Base-by-base conservation (phyloP, 2,329 filamentous ascomycete genomes). In the Phialophora macrospora region DNA sequence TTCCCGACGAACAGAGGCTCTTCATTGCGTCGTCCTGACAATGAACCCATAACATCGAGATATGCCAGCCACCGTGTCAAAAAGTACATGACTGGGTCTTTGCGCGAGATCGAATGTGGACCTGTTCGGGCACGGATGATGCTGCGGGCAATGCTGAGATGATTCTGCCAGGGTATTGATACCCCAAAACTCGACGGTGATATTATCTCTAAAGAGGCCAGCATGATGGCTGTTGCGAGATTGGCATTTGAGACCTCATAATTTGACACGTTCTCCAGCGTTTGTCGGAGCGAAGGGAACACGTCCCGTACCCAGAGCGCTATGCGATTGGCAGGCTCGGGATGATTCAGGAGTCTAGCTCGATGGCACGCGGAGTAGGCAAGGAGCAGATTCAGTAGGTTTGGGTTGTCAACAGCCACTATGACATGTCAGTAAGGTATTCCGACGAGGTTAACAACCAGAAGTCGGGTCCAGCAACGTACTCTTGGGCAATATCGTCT, bases 331-430 rank as follows among this genome's bases (percentile, higher is more conserved):
- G 84, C 85, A 5, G 92, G 92, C 74, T 94, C 91, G 0, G 85
- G 84, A 68, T 94, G 90, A 34, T 85, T 84, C 22, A 95, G 80
- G 34, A 94, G 84, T 52, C 89, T 86, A 9, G 92, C 90, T 63
- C 91, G 86, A 75, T 96, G 92, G 30, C 88, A 91, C n/a, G 92
- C 92, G 71, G 90, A 92, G 76, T 93, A 96, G 22, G 92, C 89
- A 26, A 96, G 83, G 55, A 95, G 81, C 34, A 96, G 80, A 70
- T 91, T 90, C 60, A 96, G 82, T 0, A 96, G 83, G 72, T 92
- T 89, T 2, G 72, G 69, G 59, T 75, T 74, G 65, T 76, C 74
- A 56, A 81, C 75, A 5, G 80, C 80, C 80, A 82, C 79, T 81
- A 26, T 32, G 77, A 77, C 49, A 83, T 80, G 71, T 87, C 81